Evolutionary conservation across 495 filamentous ascomycete species (phyloP), one percentile per base, ranked within the genome.

Genomic region (Annulohypoxylon maeteangense): DNA sequence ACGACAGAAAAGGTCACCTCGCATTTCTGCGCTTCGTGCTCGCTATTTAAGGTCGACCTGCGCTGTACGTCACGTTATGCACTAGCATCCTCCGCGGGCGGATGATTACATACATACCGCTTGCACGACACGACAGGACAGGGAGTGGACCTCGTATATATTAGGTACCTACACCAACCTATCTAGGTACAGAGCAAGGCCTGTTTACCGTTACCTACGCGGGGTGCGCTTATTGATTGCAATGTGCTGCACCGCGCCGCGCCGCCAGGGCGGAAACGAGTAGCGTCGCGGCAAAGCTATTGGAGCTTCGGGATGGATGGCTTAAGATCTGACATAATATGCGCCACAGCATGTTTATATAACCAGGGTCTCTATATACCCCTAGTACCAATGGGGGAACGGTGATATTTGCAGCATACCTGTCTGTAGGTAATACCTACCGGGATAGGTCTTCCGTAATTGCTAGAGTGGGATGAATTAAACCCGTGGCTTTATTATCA

Each of bases 251-350:
- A 25, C 65, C 62, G 53, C n/a, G 47, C 56, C 32, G 65, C 65
- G 25, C 70, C 65, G 70, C 61, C 65, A 57, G 70, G 42, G 34
- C 56, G 70, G 70, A 73, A 69, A 73, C 65, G 59, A 69, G 54
- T 48, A 51, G 20, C 4, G 59, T 54, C 27, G 29, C 61, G 22
- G 42, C 40, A 69, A 53, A 62, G 62, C 61, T 54, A 69, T 69
- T 69, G 70, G 55, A 20, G 29, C 40, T 65, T 68, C 65, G 65
- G 65, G 42, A 65, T 44, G 29, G 60, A 65, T 65, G 60, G 65
- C 65, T 65, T 72, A 29, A 47, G 70, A 72, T 72, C 70, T 72
- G 65, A 72, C 70, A 72, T 72, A 72, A 72, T 59, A 65, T 51
- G 65, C 65, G 65, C 65, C 70, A 68, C 65, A 29, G 45, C 48